These are phyloP conservation scores for Penicillium lividum DNA, from an alignment of 495 filamentous ascomycete species.

Conservation along the genomic window DNA sequence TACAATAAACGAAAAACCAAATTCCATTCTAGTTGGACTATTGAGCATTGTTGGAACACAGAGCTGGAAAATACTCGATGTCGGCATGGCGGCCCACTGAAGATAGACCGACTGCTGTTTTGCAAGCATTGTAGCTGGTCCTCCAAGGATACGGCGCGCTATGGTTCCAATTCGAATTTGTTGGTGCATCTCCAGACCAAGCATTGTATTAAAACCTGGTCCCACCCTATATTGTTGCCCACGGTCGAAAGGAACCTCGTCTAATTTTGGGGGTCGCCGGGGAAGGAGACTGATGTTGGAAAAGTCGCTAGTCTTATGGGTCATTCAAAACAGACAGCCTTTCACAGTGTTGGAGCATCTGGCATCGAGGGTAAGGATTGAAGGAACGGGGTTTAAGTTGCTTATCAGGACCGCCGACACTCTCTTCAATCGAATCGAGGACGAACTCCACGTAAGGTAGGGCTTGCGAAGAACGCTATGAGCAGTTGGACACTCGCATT, in stretches of 20 bases:
- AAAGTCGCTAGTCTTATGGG: slow-evolving; percentile 10
- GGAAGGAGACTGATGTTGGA: slow-evolving; percentile 13
- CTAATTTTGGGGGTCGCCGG: slow-evolving; percentile 6
- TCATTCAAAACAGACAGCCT: slow-evolving; percentile 17
- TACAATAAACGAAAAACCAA: slow-evolving; percentile 17
- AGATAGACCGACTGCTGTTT: slow-evolving; percentile 17
- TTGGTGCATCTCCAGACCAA: slow-evolving; percentile 14
- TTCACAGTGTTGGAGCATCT: slow-evolving; percentile 17
- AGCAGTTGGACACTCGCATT: slow-evolving; percentile 17
- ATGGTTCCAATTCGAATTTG: slow-evolving; percentile 17
- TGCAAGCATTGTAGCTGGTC: slow-evolving; percentile 17
- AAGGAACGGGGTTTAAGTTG: slow-evolving; percentile 13
- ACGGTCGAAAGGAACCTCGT: slow-evolving; percentile 8
- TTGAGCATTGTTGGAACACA: slow-evolving; percentile 17
- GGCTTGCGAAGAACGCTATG: slow-evolving; percentile 10
- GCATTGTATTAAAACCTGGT: slow-evolving; percentile 12
- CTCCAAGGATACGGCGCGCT: slow-evolving; percentile 13
- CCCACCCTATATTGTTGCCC: slow-evolving; percentile 9
- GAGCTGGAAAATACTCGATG: slow-evolving; percentile 16
- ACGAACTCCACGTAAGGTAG: slow-evolving; percentile 16
- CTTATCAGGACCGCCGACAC: slow-evolving; percentile 16
- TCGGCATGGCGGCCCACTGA: slow-evolving; percentile 13
- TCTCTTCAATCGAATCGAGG: slow-evolving; percentile 10
- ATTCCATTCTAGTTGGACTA: slow-evolving; percentile 18
- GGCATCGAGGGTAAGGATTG: slow-evolving; percentile 14